Conservation (phyloP, 768 basidiomycete genomes). For the Tylopilus felleus region DNA sequence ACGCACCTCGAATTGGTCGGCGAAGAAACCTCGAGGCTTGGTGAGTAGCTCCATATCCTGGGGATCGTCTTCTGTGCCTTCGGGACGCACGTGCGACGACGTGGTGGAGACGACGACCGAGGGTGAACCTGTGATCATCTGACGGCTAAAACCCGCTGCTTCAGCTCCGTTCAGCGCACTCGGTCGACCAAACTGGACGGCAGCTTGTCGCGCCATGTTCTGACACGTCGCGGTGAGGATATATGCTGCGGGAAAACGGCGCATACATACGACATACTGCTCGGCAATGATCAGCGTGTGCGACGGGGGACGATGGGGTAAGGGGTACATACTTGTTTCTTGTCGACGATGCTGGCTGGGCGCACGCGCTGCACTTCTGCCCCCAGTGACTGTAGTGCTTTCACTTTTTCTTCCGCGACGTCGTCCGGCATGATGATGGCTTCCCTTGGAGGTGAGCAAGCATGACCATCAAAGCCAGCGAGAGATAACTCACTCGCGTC, state of each 20-base stretch:
- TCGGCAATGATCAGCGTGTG: slow-evolving; percentile 1
- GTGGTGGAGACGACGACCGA: slow-evolving; percentile 54
- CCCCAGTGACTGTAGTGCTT: slow-evolving; percentile 77
- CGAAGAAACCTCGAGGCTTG: slow-evolving; percentile 83
- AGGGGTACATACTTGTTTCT: slow-evolving; percentile 68
- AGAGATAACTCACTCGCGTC: slow-evolving; percentile 59
- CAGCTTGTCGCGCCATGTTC: slow-evolving; percentile 86
- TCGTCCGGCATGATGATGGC: slow-evolving; percentile 91
- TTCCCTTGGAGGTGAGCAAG: slow-evolving; percentile 25
- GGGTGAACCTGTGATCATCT: slow-evolving; percentile 43
- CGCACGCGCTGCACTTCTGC: slow-evolving; percentile 87
- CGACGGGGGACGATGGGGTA: not conserved
- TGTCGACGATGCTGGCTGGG: slow-evolving; percentile 96
- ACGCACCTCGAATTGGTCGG: slow-evolving; percentile 88
- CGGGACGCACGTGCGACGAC: slow-evolving; percentile 39
- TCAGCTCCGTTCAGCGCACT: slow-evolving; percentile 23
- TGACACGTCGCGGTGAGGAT: slow-evolving; percentile 27
- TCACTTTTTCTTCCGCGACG: slow-evolving; percentile 87
- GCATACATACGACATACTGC: slow-evolving; percentile 61
- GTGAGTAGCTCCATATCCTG: slow-evolving; percentile 41
- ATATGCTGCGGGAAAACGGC: not conserved
- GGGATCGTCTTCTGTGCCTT: slow-evolving; percentile 30
- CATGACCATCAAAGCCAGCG: too few relatives aligned
- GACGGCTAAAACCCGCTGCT: slow-evolving; percentile 23
- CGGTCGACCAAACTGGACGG: slow-evolving; percentile 62